These are phyloP conservation scores for Ustilago shanxiensis DNA, from an alignment of 1,284 basidiomycete genomes.

Conservation along the genomic window DNA sequence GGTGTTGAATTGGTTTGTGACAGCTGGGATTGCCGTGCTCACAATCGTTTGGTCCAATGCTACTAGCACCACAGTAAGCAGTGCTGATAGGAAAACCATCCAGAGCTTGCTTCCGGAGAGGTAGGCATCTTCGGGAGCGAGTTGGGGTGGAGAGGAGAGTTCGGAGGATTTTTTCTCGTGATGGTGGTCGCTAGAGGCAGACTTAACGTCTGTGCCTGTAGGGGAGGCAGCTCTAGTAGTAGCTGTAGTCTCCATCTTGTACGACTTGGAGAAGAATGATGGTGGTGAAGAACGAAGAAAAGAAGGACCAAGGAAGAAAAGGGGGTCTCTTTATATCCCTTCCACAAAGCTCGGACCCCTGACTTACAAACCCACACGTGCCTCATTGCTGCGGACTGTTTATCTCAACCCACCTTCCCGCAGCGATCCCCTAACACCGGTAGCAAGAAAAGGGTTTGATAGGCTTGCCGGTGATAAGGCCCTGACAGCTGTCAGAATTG, in stretches of 20 bases:
- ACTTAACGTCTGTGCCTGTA: background rate
- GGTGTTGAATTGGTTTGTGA: constrained; percentile 55
- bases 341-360: too few relatives aligned
- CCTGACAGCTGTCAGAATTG: too few relatives aligned
- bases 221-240: background rate
- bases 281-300: background rate
- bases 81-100: constrained; percentile 17
- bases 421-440: too few relatives aligned
- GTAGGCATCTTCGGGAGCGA: background rate
- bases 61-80: constrained; percentile 18
- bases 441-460: too few relatives aligned
- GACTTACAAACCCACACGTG: too few relatives aligned
- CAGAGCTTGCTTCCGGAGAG: constrained; percentile 12
- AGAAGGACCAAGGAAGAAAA: background rate
- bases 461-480: too few relatives aligned
- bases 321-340: background rate
- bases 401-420: too few relatives aligned
- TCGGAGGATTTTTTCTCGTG: too few relatives aligned
- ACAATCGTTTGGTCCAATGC: constrained; percentile 59
- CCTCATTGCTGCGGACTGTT: too few relatives aligned
- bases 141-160: background rate
- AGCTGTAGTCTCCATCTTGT: background rate
- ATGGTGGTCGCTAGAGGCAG: background rate
- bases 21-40: constrained; percentile 56
- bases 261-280: background rate